Evolutionary conservation across 441 rosid genomes (phyloP), one percentile per base, ranked within the genome.

Genomic region (Syzygium syzygioides): DNA sequence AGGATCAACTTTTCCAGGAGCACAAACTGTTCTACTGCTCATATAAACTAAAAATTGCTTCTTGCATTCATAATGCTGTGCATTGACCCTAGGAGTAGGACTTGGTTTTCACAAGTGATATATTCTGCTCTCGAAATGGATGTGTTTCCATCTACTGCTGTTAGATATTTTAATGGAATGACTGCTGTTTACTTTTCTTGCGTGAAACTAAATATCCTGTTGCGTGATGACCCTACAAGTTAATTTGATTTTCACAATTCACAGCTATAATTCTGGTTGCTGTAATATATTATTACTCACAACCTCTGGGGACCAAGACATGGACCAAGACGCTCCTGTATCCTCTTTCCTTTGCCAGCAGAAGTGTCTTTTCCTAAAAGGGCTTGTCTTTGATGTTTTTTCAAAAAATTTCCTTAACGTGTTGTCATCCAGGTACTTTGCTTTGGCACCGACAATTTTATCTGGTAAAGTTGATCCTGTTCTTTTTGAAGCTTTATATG

Each of bases 401-500:
- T 87, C 87, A 83, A 32, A 18, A 32, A 19, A 66, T 89, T 93
- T 90, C 90, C 93, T 92, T 93, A 92, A 90, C 87, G 79, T 53
- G 86, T 89, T 85, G 86, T 52, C 41, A 90, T 92, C 88, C 89
- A 97, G 99, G 94, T 97, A 94, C 93, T 96, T 95, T 90, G 96
- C 98, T 66, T 14, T 96, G 62, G 99, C 98, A 53, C 99, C 99
- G 79, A 95, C 97, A 37, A 80, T 98, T 88, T 91, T 98, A 90
- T 95, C 95, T 87, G 97, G 99, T 86, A 96, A 93, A 90, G 95
- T 98, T 85, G 94, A 94, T 91, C 98, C 98, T 6, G 87, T 93
- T 87, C 96, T 98, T 76, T 96, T 98, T 87, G 98, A 98, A 88
- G 98, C 98, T 91, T 93, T 98, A 90, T 97, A 96, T 90, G 99